These are phyloP conservation scores for Naganishia sp. DNA, from an alignment of 1,284 basidiomycete species.

Conservation along the genomic window DNA sequence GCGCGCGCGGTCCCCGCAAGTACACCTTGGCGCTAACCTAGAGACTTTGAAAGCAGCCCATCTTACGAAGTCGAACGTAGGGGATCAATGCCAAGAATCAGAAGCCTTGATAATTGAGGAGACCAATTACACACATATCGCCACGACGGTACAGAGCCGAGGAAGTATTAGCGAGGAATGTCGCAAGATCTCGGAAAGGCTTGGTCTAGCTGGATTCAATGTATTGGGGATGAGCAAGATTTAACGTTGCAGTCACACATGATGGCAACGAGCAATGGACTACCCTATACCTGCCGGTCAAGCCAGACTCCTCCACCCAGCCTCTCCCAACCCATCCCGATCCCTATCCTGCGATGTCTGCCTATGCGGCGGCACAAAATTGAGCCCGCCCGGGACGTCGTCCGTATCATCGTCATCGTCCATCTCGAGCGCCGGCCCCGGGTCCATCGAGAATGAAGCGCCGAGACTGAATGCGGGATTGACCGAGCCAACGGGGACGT, in stretches of 20 bases:
- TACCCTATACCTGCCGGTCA: not conserved
- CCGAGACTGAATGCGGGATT: constrained; percentile 6
- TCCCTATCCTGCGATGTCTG: constrained; percentile 24
- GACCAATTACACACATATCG: too few relatives aligned
- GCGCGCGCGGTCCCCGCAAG: not conserved
- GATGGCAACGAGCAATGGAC: too few relatives aligned
- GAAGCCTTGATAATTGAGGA: not conserved
- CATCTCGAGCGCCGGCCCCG: constrained; percentile 32
- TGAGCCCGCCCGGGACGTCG: constrained; percentile 26
- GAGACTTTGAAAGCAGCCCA: constrained; percentile 13
- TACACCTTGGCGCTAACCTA: not conserved
- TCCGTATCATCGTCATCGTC: constrained; percentile 30
- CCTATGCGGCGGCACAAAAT: constrained; percentile 32
- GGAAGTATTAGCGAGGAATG: too few relatives aligned
- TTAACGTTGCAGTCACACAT: not conserved
- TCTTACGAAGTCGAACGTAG: not conserved
- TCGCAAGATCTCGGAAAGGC: too few relatives aligned
- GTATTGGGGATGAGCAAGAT: too few relatives aligned
- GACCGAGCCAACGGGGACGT: not conserved
- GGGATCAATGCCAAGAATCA: not conserved
- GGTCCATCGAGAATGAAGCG: constrained; percentile 28
- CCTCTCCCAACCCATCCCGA: constrained; percentile 25
- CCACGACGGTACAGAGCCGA: too few relatives aligned
- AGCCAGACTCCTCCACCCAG: constrained; percentile 31
- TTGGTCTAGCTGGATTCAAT: too few relatives aligned